These are phyloP conservation scores for Alternaria brassicicola DNA, from an alignment of 2,329 filamentous ascomycete species.

Conservation along the genomic window DNA sequence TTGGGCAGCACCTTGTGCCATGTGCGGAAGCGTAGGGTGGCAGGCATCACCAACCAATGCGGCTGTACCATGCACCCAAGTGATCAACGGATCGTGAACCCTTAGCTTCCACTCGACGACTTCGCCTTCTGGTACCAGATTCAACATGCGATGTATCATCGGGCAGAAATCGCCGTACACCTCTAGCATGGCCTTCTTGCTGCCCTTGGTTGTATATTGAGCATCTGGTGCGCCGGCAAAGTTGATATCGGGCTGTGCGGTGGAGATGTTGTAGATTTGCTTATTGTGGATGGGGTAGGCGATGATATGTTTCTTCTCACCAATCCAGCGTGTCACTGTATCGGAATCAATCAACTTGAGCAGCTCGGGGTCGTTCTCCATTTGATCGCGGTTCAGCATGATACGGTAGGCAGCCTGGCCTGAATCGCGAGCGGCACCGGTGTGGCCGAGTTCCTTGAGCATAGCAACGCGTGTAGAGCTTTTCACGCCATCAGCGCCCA, in stretches of 20 bases:
- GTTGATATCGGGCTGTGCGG: conserved; percentile 65
- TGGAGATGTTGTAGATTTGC: conserved; percentile 70
- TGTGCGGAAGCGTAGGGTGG: conserved; percentile 68
- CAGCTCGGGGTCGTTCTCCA: conserved; percentile 70
- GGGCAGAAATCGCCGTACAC: conserved; percentile 67
- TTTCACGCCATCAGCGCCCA: conserved; percentile 59
- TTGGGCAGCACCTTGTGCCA: conserved; percentile 69
- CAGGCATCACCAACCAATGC: conserved; percentile 66
- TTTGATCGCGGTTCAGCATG: conserved; percentile 72
- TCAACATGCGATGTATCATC: conserved; percentile 64
- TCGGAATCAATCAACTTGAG: conserved; percentile 70
- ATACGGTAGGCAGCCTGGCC: conserved; percentile 81
- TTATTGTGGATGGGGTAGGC: conserved; percentile 75
- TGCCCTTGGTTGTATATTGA: conserved; percentile 68
- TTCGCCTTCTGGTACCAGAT: conserved; percentile 67
- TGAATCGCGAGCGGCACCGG: conserved; percentile 68
- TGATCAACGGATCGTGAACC: conserved; percentile 65
- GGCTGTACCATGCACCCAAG: conserved; percentile 62
- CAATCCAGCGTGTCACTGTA: conserved; percentile 76
- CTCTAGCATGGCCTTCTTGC: conserved; percentile 64
- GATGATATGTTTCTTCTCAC: conserved; percentile 76
- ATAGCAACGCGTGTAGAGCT: conserved; percentile 57
- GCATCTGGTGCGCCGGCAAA: conserved; percentile 63
- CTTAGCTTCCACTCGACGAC: conserved; percentile 71
- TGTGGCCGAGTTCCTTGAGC: conserved; percentile 59